Evolutionary conservation across 2,329 filamentous ascomycete species (phyloP).

Genomic region (Diplodia scrobiculata): DNA sequence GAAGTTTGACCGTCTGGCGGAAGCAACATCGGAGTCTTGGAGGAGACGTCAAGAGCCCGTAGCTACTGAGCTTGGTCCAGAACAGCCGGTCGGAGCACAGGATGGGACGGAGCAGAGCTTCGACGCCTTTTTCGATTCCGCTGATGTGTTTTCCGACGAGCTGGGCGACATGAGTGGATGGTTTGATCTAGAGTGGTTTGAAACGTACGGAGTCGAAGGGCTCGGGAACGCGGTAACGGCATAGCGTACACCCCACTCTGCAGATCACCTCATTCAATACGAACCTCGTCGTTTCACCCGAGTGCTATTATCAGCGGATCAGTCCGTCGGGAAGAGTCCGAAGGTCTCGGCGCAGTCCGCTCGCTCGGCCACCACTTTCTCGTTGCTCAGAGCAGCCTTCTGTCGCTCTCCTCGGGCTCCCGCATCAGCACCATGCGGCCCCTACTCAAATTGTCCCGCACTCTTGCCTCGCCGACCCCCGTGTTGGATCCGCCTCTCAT

Average conservation of each 20-base stretch:
- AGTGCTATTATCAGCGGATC: neutral
- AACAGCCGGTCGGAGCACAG: neutral
- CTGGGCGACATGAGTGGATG: slow-evolving; percentile 19
- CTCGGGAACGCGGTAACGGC: neutral
- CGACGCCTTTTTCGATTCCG: neutral
- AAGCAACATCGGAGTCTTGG: slow-evolving; percentile 18
- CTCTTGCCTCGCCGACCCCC: neutral
- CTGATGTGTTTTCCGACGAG: neutral
- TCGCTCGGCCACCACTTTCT: neutral
- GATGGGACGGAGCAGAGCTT: slow-evolving; percentile 1
- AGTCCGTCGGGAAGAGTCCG: slow-evolving; percentile 10
- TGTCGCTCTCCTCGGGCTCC: neutral
- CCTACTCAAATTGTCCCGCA: neutral
- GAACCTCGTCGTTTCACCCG: too few species aligned
- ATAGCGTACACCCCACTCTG: neutral
- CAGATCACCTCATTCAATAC: too few species aligned
- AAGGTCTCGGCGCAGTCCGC: neutral
- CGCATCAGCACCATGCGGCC: neutral
- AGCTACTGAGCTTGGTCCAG: neutral
- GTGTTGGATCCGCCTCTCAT: slow-evolving; percentile 52
- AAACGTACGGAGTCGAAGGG: slow-evolving; percentile 8
- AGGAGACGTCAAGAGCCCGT: neutral
- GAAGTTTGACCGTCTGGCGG: slow-evolving; percentile 10
- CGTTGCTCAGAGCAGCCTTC: neutral
- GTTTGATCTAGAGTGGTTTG: slow-evolving; percentile 26